Conservation (phyloP, 257 asterid species). For the Gynochthodes officinalis region DNA sequence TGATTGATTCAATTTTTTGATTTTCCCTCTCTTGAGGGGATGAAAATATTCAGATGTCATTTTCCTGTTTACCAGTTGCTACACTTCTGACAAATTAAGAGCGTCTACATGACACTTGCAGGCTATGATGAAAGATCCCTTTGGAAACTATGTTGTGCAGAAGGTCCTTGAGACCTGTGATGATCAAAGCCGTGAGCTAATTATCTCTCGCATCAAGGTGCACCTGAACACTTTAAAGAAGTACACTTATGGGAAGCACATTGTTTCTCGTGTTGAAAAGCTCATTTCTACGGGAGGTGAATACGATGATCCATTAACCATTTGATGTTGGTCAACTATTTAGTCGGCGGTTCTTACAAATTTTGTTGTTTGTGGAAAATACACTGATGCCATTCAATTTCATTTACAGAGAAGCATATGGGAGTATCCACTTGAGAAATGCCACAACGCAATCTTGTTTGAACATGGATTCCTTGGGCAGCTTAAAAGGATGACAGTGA, state of each 20-base stretch:
- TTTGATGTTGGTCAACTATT: not conserved
- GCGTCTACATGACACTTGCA: slow-evolving; percentile 16
- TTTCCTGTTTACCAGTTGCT: not conserved
- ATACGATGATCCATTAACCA: not conserved
- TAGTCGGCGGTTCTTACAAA: not conserved
- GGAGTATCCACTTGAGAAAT: slow-evolving; percentile 33
- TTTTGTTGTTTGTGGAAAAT: not conserved
- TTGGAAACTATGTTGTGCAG: slow-evolving; percentile 85
- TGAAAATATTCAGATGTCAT: no score
- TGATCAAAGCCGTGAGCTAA: slow-evolving; percentile 58
- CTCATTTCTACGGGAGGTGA: slow-evolving; percentile 83
- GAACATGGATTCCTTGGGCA: not conserved
- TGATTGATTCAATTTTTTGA: not conserved
- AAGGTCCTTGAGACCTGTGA: slow-evolving; percentile 92
- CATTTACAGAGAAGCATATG: slow-evolving; percentile 43
- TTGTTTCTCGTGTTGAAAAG: slow-evolving; percentile 82
- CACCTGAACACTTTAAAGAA: slow-evolving; percentile 74
- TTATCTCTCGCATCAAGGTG: slow-evolving; percentile 73
- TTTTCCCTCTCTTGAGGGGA: not conserved
- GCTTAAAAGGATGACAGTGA: not conserved
- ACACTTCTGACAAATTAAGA: not conserved
- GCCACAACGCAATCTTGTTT: slow-evolving; percentile 18
- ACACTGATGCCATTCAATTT: not conserved
- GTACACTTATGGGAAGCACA: slow-evolving; percentile 90
- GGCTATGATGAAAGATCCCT: slow-evolving; percentile 97